Percentiles rank a stretch among this genome's conserved stretches.
These are phyloP conservation scores for Rhizopus sp. DNA, from an alignment of 371 early-diverging fungal genomes.

Conservation along the genomic window DNA sequence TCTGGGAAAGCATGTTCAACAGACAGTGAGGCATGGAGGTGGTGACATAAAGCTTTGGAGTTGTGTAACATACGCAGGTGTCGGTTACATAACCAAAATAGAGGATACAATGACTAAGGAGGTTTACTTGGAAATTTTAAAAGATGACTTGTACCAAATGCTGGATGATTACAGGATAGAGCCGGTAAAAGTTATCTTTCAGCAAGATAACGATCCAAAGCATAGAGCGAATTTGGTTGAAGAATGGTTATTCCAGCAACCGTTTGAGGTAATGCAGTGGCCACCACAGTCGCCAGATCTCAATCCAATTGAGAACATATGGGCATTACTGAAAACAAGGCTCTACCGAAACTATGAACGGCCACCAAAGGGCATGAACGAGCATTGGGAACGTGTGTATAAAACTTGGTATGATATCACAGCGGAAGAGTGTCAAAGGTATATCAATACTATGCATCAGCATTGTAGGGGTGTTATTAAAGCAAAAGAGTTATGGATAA, in stretches of 20 bases:
- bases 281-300: conserved; percentile 39
- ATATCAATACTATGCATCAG: neutral
- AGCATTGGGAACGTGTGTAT: conserved; percentile 13
- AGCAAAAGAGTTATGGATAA: no score
- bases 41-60: no score
- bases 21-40: no score
- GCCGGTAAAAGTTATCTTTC: conserved; percentile 18
- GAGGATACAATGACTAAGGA: conserved; percentile 23
- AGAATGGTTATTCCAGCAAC: conserved; percentile 12
- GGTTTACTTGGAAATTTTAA: conserved; percentile 23
- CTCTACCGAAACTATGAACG: conserved; percentile 6
- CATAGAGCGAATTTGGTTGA: conserved; percentile 25
- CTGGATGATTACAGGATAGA: no score
- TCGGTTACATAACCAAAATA: conserved; percentile 14
- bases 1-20: no score
- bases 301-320: conserved; percentile 33
- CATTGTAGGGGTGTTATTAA: no score
- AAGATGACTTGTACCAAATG: conserved; percentile 9
- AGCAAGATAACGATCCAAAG: conserved; percentile 32
- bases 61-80: no score
- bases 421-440: neutral
- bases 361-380: conserved; percentile 10
- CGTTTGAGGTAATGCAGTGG: conserved; percentile 26
- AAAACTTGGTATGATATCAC: neutral
- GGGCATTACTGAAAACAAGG: conserved; percentile 14